phyloP scores from a whole-genome alignment of 192 early-diverging fungal genomes.

The Coemansia sp. region DNA sequence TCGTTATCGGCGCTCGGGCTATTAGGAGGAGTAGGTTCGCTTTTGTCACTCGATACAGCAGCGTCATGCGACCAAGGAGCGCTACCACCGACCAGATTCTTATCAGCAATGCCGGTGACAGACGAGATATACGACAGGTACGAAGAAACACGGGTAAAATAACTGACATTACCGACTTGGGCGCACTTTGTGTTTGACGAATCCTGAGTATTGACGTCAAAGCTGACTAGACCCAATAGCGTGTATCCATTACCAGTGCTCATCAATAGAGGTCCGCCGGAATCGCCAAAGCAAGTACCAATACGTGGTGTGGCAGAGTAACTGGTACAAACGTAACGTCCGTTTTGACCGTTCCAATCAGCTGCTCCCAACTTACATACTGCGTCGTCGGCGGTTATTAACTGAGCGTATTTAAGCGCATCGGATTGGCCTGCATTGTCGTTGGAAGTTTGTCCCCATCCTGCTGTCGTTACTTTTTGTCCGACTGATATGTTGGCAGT shows the following conservation, averaged over 20 bases:
- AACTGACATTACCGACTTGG: slow-evolving; percentile 50
- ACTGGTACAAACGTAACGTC: slow-evolving; percentile 51
- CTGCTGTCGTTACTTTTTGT: slow-evolving; percentile 35
- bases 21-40: not conserved
- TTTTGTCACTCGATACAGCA: not conserved
- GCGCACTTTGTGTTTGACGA: slow-evolving; percentile 47
- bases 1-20: not conserved
- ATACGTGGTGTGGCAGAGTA: slow-evolving; percentile 40
- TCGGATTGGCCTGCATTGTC: slow-evolving; percentile 32
- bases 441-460: slow-evolving; percentile 52
- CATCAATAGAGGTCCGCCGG: slow-evolving; percentile 51
- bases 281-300: slow-evolving; percentile 58
- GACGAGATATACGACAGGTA: slow-evolving; percentile 49
- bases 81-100: slow-evolving; percentile 15
- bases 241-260: slow-evolving; percentile 31
- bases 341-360: slow-evolving; percentile 46
- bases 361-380: slow-evolving; percentile 29
- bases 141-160: slow-evolving; percentile 52
- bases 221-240: slow-evolving; percentile 53
- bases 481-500: slow-evolving; percentile 24
- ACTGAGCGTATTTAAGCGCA: slow-evolving; percentile 38
- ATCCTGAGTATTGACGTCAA: slow-evolving; percentile 51
- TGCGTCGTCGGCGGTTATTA: slow-evolving; percentile 34
- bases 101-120: slow-evolving; percentile 35
- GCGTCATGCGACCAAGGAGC: slow-evolving; percentile 24